These are phyloP conservation scores for Xylaria sp. DNA, from an alignment of 2,329 filamentous ascomycete genomes.

Conservation along the genomic window DNA sequence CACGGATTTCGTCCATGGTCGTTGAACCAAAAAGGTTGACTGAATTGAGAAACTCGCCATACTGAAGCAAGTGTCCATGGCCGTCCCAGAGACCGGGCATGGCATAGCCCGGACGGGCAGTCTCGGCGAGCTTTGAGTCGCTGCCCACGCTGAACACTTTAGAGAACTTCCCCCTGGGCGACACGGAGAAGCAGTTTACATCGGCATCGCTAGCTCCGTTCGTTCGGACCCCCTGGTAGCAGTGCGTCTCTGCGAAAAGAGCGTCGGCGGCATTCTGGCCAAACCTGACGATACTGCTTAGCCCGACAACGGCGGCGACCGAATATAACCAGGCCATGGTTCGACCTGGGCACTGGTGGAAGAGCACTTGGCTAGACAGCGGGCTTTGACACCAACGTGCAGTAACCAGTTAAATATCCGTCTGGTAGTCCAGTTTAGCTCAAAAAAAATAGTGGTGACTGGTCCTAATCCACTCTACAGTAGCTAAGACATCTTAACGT, in stretches of 20 bases:
- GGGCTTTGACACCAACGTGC: background rate
- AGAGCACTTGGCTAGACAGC: background rate
- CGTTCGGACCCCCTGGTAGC: constrained; percentile 59
- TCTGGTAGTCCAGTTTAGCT: background rate
- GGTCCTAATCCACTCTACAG: background rate
- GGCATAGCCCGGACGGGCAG: constrained; percentile 61
- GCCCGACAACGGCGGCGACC: constrained; percentile 41
- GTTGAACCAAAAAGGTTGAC: constrained; percentile 70
- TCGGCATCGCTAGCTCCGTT: constrained; percentile 52
- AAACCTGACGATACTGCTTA: constrained; percentile 43
- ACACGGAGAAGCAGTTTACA: constrained; percentile 67
- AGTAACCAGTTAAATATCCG: background rate
- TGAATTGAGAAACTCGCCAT: constrained; percentile 74
- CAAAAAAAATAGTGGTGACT: background rate
- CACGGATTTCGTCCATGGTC: constrained; percentile 65
- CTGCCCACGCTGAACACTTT: constrained; percentile 57
- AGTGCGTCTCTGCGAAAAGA: constrained; percentile 52
- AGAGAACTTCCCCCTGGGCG: constrained; percentile 60
- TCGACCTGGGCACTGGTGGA: background rate
- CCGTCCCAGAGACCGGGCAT: constrained; percentile 78
- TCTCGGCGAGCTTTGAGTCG: constrained; percentile 46
- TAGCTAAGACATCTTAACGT: background rate
- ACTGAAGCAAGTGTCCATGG: constrained; percentile 74
- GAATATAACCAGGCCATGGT: constrained; percentile 36
- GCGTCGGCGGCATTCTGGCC: constrained; percentile 42